Conservation (phyloP, 768 basidiomycete genomes). For the Leucocoprinus sp. region DNA sequence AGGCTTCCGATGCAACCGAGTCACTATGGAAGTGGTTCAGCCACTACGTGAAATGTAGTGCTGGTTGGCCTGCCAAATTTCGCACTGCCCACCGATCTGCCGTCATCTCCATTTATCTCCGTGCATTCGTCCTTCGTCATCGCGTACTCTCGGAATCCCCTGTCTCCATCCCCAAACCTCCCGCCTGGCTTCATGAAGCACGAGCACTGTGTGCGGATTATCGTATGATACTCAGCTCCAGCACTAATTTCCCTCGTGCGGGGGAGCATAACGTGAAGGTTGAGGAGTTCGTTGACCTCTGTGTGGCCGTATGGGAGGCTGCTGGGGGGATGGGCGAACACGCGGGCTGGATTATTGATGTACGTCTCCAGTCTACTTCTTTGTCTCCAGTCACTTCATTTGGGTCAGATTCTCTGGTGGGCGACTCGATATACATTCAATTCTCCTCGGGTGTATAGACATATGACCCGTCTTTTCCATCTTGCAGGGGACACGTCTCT, state of each 20-base stretch:
- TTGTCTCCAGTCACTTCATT: conserved; percentile 2
- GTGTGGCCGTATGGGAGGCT: conserved; percentile 76
- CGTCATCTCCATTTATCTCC: conserved; percentile 62
- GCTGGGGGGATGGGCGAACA: conserved; percentile 54
- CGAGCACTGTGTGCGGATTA: conserved; percentile 66
- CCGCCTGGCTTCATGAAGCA: conserved; percentile 57
- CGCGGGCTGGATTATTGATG: conserved; percentile 77
- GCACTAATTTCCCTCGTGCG: conserved; percentile 73
- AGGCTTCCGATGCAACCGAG: conserved; percentile 16
- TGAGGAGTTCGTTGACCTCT: conserved; percentile 76
- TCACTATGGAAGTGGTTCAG: conserved; percentile 57
- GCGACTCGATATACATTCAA: conserved; percentile 92
- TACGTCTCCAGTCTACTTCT: conserved; percentile 29
- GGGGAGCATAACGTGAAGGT: conserved; percentile 73
- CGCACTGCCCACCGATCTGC: conserved; percentile 68
- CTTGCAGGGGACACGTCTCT: conserved; percentile 51
- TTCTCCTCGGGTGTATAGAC: conserved; percentile 75
- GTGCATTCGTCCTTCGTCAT: conserved; percentile 56
- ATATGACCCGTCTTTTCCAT: conserved; percentile 70
- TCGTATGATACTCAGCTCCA: conserved; percentile 54
- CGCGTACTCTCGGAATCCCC: conserved; percentile 12
- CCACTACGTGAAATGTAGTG: conserved; percentile 52
- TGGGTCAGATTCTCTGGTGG: conserved; percentile 89
- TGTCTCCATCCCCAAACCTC: conserved; percentile 22
- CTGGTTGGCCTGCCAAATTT: conserved; percentile 75